A percentile compares a stretch with the other conserved stretches of the same genome.
These are phyloP conservation scores for Chaetomidium leptoderma DNA, from an alignment of 495 filamentous ascomycete species.

Conservation along the genomic window DNA sequence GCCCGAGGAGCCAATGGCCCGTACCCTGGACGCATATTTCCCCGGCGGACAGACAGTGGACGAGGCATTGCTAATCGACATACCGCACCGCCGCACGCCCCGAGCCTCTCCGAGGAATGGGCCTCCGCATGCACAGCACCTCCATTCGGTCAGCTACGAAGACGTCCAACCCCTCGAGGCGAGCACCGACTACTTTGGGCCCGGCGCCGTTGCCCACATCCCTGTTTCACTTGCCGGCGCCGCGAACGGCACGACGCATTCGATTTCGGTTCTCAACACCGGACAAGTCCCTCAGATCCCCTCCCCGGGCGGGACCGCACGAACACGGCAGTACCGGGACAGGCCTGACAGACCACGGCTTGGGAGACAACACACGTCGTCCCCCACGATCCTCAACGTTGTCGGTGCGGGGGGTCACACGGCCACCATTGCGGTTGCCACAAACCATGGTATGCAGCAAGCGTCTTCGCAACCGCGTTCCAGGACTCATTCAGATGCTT, in stretches of 20 bases:
- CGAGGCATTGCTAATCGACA: constrained; percentile 88
- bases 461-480: constrained; percentile 35
- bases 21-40: constrained; percentile 77
- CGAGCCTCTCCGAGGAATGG: constrained; percentile 65
- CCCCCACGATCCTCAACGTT: constrained; percentile 61
- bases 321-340: constrained; percentile 39
- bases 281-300: constrained; percentile 77
- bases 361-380: constrained; percentile 71
- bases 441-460: constrained; percentile 33
- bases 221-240: constrained; percentile 32
- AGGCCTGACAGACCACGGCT: constrained; percentile 53
- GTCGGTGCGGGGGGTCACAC: constrained; percentile 25
- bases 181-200: constrained; percentile 83
- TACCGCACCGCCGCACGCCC: constrained; percentile 75
- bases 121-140: constrained; percentile 43
- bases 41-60: constrained; percentile 85
- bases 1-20: constrained; percentile 79
- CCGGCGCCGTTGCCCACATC: constrained; percentile 61
- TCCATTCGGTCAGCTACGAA: constrained; percentile 55
- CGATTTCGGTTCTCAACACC: constrained; percentile 75
- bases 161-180: constrained; percentile 65
- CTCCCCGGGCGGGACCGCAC: constrained; percentile 70
- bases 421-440: constrained; percentile 16
- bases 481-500: constrained; percentile 51
- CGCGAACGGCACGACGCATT: constrained; percentile 38